These are phyloP conservation scores for Sclerotinia nivalis DNA, from an alignment of 2,329 filamentous ascomycete species.

Conservation along the genomic window DNA sequence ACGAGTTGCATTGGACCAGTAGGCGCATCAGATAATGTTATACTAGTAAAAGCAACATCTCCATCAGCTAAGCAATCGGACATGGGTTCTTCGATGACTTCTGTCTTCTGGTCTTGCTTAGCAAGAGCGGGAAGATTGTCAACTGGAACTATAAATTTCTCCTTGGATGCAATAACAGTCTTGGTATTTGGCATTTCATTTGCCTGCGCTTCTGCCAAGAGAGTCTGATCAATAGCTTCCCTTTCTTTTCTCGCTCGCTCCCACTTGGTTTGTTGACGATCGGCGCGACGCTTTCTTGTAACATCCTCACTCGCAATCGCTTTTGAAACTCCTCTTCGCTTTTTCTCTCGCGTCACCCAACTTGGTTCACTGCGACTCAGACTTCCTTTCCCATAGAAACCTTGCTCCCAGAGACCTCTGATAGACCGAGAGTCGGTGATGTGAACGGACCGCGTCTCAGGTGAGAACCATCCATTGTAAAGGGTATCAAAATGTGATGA, in stretches of 20 bases:
- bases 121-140: background rate
- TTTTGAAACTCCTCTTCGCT: slow-evolving; percentile 63
- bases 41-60: background rate
- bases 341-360: slow-evolving; percentile 84
- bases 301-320: slow-evolving; percentile 77
- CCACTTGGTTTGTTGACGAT: slow-evolving; percentile 82
- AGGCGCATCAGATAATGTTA: slow-evolving; percentile 23
- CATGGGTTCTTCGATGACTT: background rate
- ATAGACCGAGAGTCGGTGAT: slow-evolving; percentile 75
- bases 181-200: background rate
- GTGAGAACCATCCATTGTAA: slow-evolving; percentile 78
- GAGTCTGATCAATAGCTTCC: slow-evolving; percentile 75
- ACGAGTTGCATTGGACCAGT: slow-evolving; percentile 47
- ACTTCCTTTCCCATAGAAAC: slow-evolving; percentile 94
- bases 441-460: slow-evolving; percentile 78
- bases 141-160: background rate
- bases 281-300: slow-evolving; percentile 74
- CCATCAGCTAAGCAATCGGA: background rate
- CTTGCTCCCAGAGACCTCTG: slow-evolving; percentile 88
- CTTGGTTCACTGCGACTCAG: slow-evolving; percentile 92
- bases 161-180: background rate
- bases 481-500: slow-evolving; percentile 62
- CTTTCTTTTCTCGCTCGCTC: slow-evolving; percentile 87
- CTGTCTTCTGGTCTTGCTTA: background rate
- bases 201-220: slow-evolving; percentile 52